A percentile compares a stretch with the other conserved stretches of the same genome.
Conservation (phyloP, 148 eudicot species). For the Arbutus unedo region DNA sequence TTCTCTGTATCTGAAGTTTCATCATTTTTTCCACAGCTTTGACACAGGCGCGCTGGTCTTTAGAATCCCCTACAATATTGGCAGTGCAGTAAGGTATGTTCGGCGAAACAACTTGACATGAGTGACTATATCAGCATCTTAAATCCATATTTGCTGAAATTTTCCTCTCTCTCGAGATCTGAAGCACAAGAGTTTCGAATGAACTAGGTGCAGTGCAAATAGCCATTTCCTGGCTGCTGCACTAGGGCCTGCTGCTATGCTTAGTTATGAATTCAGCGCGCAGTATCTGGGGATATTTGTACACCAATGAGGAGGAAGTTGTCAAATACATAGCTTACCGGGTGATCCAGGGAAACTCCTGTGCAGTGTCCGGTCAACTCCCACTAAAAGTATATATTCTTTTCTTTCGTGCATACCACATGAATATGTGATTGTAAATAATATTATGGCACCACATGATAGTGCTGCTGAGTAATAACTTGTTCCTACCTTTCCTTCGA, state of each 20-base stretch:
- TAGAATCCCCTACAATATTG: conserved; percentile 28
- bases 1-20: background rate
- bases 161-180: background rate
- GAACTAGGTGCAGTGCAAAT: conserved; percentile 31
- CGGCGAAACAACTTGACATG: background rate
- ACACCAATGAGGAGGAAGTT: conserved; percentile 25
- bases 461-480: no score
- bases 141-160: background rate
- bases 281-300: conserved; percentile 22
- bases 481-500: no score
- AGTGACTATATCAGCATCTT: background rate
- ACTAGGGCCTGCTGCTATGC: conserved; percentile 18
- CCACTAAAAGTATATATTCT: no score
- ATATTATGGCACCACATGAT: no score
- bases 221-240: conserved; percentile 19
- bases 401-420: no score
- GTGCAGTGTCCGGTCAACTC: no score
- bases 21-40: conserved; percentile 17
- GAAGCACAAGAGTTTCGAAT: conserved; percentile 32
- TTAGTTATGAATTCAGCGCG: conserved; percentile 9
- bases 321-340: conserved; percentile 14
- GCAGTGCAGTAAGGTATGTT: conserved; percentile 29
- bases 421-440: no score
- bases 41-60: conserved; percentile 24
- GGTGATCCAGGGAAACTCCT: no score